These are phyloP conservation scores for Cyclotella sp. DNA, from an alignment of 108 stramenopile species.

Conservation along the genomic window DNA sequence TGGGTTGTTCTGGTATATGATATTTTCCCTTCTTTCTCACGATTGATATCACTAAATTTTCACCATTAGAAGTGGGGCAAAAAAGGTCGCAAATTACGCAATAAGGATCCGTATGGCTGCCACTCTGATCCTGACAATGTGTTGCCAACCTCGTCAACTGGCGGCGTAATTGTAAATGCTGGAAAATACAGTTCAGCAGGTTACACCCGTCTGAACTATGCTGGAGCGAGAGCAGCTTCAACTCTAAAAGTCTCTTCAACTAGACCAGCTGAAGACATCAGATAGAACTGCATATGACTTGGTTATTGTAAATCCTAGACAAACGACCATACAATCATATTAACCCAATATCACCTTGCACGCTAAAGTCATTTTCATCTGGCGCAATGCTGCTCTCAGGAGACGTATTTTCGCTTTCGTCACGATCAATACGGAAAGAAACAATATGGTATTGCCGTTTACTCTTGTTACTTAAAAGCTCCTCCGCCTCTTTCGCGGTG, in stretches of 20 bases:
- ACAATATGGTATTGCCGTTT: not conserved
- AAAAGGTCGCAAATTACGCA: constrained; percentile 84
- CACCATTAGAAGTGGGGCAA: constrained; percentile 72
- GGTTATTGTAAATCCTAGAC: not conserved
- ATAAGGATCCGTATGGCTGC: constrained; percentile 93
- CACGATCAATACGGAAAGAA: not conserved
- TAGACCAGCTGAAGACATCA: constrained; percentile 26
- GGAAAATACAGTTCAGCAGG: constrained; percentile 68
- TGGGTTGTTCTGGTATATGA: not conserved
- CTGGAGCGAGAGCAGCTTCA: constrained; percentile 51
- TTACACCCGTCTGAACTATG: constrained; percentile 74
- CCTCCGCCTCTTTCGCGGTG: not conserved
- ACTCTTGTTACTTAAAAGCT: not conserved
- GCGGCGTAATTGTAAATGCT: constrained; percentile 65
- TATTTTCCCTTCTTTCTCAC: not conserved
- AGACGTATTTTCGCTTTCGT: not conserved
- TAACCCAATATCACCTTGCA: not conserved
- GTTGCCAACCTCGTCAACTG: constrained; percentile 23
- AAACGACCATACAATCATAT: not conserved
- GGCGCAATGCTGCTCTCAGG: not conserved
- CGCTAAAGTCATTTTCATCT: too few species aligned
- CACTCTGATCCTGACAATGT: constrained; percentile 72
- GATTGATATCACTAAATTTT: not conserved
- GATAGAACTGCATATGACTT: not conserved
- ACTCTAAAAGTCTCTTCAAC: constrained; percentile 19